These are phyloP conservation scores for Ambrosiella xylebori DNA, from an alignment of 2,329 filamentous ascomycete genomes.

Conservation along the genomic window DNA sequence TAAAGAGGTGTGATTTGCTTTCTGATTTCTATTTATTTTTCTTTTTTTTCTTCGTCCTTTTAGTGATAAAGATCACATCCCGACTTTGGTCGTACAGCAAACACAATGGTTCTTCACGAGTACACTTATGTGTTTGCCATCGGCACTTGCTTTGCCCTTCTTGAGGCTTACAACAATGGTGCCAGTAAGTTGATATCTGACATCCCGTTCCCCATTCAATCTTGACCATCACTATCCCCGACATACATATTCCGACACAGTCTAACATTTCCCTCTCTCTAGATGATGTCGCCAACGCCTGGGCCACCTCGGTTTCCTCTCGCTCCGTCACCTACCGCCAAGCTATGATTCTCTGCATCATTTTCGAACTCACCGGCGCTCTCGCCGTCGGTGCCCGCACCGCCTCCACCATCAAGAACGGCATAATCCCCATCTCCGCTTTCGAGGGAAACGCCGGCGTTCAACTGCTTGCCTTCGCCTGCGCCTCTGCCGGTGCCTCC, in stretches of 20 bases:
- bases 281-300: slow-evolving; percentile 75
- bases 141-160: slow-evolving; percentile 58
- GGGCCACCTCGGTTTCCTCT: slow-evolving; percentile 70
- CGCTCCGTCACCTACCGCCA: slow-evolving; percentile 54
- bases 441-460: slow-evolving; percentile 46
- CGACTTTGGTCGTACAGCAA: background rate
- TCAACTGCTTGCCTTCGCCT: slow-evolving; percentile 51
- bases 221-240: background rate
- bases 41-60: background rate
- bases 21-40: background rate
- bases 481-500: slow-evolving; percentile 45
- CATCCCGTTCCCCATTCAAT: background rate
- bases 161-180: slow-evolving; percentile 65
- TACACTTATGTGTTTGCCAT: slow-evolving; percentile 60
- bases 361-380: slow-evolving; percentile 53
- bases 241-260: background rate
- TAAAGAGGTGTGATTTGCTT: background rate
- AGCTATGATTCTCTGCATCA: slow-evolving; percentile 46
- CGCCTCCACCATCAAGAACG: slow-evolving; percentile 65
- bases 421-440: slow-evolving; percentile 44
- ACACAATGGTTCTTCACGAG: slow-evolving; percentile 38
- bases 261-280: slow-evolving; percentile 3
- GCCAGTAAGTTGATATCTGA: slow-evolving; percentile 39
- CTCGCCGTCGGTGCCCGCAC: slow-evolving; percentile 51
- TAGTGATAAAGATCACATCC: background rate